Conservation (phyloP, 495 filamentous ascomycete species). For the Aspergillus funiculosus region DNA sequence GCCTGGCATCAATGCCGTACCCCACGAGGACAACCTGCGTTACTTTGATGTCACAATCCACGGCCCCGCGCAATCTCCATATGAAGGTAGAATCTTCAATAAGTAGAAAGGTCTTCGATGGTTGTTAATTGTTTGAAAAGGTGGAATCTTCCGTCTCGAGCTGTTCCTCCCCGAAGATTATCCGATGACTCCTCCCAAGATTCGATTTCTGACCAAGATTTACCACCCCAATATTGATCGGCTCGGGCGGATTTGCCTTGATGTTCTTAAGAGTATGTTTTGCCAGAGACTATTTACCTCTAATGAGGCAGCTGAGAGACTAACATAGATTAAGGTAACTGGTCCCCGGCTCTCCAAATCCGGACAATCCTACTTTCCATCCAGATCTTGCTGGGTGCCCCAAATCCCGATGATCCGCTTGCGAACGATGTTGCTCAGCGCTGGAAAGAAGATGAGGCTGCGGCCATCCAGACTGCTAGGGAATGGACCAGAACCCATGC, state of each 20-base stretch:
- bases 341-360: constrained; percentile 97
- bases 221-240: constrained; percentile 99
- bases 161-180: constrained; percentile 99
- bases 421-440: constrained; percentile 96
- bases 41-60: constrained; percentile 98
- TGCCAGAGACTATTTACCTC: not conserved
- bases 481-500: constrained; percentile 85
- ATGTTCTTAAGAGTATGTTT: constrained; percentile 89
- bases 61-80: constrained; percentile 88
- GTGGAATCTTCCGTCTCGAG: constrained; percentile 94
- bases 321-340: constrained; percentile 67
- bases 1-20: constrained; percentile 91
- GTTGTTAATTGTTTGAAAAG: constrained; percentile 41
- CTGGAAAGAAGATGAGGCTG: constrained; percentile 93
- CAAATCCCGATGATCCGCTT: constrained; percentile 94
- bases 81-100: constrained; percentile 59
- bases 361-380: constrained; percentile 96
- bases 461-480: constrained; percentile 81
- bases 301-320: not conserved
- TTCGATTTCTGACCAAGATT: constrained; percentile 97
- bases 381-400: constrained; percentile 90
- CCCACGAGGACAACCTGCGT: constrained; percentile 96
- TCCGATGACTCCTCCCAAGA: constrained; percentile 97
- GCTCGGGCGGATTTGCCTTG: constrained; percentile 91
- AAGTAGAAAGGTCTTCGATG: not conserved